Evolutionary conservation across 1,284 basidiomycete species (phyloP).

Genomic region (Heterobasidion annosum): DNA sequence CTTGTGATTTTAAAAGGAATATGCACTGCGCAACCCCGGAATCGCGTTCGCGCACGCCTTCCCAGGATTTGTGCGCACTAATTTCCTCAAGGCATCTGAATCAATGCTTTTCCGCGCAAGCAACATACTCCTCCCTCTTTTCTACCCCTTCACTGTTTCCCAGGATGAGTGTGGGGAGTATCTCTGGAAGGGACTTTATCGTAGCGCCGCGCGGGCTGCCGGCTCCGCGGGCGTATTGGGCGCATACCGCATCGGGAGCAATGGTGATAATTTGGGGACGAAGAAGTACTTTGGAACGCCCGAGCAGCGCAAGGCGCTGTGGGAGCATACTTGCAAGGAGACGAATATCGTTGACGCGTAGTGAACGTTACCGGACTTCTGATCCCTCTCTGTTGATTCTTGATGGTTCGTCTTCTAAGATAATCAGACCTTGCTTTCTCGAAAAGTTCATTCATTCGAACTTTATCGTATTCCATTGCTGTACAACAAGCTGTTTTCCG

Average conservation of each 20-base stretch:
- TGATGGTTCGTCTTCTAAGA: too few species aligned
- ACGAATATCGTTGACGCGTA: conserved; percentile 10
- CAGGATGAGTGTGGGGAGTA: conserved; percentile 30
- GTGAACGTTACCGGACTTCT: background rate
- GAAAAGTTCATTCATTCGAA: too few species aligned
- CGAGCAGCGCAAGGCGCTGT: conserved; percentile 29
- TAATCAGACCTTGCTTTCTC: too few species aligned
- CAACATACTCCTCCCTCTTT: conserved; percentile 17
- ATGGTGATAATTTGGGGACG: conserved; percentile 31
- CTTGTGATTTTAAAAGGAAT: background rate
- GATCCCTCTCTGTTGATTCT: too few species aligned
- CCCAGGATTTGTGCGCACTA: conserved; percentile 26
- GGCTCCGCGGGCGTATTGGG: conserved; percentile 18
- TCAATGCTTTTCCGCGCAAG: conserved; percentile 17
- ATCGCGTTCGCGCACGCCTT: conserved; percentile 23
- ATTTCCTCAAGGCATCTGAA: conserved; percentile 14
- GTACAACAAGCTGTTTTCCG: background rate
- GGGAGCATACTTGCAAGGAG: conserved; percentile 36
- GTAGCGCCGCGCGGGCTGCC: conserved; percentile 4
- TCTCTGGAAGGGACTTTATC: conserved; percentile 31
- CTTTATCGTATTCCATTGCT: too few species aligned
- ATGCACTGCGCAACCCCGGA: conserved; percentile 14
- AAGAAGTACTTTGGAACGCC: conserved; percentile 28
- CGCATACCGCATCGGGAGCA: conserved; percentile 23
- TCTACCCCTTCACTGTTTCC: conserved; percentile 22